A percentile compares a stretch with the other conserved stretches of the same genome.
phyloP scores from a whole-genome alignment of 2,329 filamentous ascomycete species.

The Cercospora janseana region DNA sequence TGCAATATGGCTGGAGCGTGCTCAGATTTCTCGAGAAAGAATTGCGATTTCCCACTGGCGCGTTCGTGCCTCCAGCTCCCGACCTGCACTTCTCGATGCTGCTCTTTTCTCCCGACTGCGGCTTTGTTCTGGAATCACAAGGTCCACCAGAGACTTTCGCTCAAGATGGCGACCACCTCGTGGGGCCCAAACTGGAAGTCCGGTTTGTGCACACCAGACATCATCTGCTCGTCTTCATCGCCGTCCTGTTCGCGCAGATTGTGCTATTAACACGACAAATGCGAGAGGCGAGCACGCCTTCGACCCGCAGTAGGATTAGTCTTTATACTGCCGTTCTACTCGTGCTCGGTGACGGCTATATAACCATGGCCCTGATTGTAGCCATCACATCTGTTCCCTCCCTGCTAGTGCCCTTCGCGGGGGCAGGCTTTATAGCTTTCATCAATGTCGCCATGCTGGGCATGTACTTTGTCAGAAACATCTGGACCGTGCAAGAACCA shows the following conservation, averaged over 20 bases:
- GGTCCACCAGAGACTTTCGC: conserved; percentile 55
- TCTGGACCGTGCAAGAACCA: conserved; percentile 63
- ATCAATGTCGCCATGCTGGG: conserved; percentile 62
- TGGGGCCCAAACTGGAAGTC: conserved; percentile 58
- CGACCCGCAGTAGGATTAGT: conserved; percentile 62
- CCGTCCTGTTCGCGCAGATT: conserved; percentile 53
- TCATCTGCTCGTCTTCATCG: conserved; percentile 53
- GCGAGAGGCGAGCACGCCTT: conserved; percentile 63
- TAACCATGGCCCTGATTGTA: conserved; percentile 54
- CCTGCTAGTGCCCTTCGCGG: conserved; percentile 56
- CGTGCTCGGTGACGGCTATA: conserved; percentile 60
- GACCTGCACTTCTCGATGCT: conserved; percentile 59
- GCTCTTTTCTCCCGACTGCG: conserved; percentile 65
- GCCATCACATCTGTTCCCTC: conserved; percentile 56
- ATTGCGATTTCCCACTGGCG: conserved; percentile 58
- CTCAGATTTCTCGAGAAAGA: conserved; percentile 58
- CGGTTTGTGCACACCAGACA: conserved; percentile 48
- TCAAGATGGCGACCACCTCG: conserved; percentile 52
- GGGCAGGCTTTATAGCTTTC: conserved; percentile 58
- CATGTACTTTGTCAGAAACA: conserved; percentile 64
- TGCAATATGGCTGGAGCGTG: conserved; percentile 32
- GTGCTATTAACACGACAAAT: conserved; percentile 60
- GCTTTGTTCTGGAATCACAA: conserved; percentile 63
- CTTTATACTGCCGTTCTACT: conserved; percentile 63
- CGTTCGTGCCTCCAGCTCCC: conserved; percentile 52